These are phyloP conservation scores for Pyronema domesticum DNA, from an alignment of 495 filamentous ascomycete species.

Conservation along the genomic window DNA sequence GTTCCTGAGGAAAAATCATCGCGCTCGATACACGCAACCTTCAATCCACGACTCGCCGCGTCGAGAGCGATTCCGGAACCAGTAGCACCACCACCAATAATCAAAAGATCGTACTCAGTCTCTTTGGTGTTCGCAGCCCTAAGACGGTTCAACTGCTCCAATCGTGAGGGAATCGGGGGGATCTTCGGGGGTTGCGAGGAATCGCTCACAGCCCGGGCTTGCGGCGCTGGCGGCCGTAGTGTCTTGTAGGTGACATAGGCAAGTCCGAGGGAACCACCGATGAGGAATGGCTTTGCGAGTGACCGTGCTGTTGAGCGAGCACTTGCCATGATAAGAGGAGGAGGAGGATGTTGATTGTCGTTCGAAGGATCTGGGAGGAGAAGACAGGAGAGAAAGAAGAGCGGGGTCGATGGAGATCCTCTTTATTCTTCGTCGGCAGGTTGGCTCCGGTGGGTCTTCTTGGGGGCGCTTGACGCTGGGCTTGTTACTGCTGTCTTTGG, in stretches of 20 bases:
- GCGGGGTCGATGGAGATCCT: no score
- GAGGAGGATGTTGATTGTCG: background rate
- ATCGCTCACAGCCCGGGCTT: conserved; percentile 8
- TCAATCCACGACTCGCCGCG: conserved; percentile 79
- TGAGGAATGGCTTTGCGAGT: conserved; percentile 16
- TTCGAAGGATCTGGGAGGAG: background rate
- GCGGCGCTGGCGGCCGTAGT: conserved; percentile 11
- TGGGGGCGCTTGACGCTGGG: no score
- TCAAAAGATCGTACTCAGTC: conserved; percentile 62
- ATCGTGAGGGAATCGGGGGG: conserved; percentile 42
- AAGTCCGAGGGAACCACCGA: conserved; percentile 13
- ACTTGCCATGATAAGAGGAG: conserved; percentile 12
- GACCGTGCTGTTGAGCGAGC: conserved; percentile 19
- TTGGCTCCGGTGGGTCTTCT: no score
- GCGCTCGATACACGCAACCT: conserved; percentile 83
- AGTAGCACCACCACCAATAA: conserved; percentile 88
- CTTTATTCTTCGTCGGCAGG: no score
- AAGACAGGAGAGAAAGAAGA: background rate
- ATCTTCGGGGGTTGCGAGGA: conserved; percentile 39
- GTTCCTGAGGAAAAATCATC: conserved; percentile 92
- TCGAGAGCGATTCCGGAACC: conserved; percentile 86
- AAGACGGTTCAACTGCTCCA: conserved; percentile 33
- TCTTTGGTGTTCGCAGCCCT: conserved; percentile 16
- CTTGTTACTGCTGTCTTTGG: no score
- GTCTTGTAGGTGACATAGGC: conserved; percentile 18